phyloP scores from a whole-genome alignment of 176 grass and related monocot genomes.

The Aegilops umbellulata region DNA sequence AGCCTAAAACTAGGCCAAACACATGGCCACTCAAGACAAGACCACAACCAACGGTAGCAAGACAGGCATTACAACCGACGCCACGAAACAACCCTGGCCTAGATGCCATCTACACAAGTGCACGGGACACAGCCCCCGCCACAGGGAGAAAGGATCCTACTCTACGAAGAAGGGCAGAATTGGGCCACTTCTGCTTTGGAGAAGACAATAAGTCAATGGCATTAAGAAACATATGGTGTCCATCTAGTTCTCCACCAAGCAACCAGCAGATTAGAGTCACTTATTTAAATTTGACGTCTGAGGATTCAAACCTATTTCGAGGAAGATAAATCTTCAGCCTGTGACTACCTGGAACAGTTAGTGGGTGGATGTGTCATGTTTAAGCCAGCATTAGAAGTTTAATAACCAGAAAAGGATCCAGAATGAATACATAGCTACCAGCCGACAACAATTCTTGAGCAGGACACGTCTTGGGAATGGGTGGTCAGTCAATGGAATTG shows the following conservation, averaged over 20 bases:
- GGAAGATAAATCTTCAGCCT: not conserved
- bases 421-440: not conserved
- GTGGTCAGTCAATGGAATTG: not conserved
- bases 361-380: not conserved
- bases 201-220: not conserved
- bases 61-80: not conserved
- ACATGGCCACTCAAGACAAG: not conserved
- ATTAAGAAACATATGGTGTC: not conserved
- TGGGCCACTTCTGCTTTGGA: not conserved
- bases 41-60: not conserved
- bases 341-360: slow-evolving; percentile 1
- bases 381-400: not conserved
- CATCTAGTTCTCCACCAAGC: slow-evolving; percentile 13
- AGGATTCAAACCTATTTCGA: not conserved
- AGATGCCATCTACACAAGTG: not conserved
- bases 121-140: not conserved
- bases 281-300: not conserved
- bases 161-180: not conserved
- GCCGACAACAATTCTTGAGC: not conserved
- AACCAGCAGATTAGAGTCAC: not conserved
- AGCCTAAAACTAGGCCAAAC: not conserved
- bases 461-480: not conserved
- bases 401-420: not conserved
- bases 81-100: not conserved
- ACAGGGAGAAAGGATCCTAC: not conserved